Evolutionary conservation across 1,284 basidiomycete genomes (phyloP).

Genomic region (Macrocystidia cucumis): DNA sequence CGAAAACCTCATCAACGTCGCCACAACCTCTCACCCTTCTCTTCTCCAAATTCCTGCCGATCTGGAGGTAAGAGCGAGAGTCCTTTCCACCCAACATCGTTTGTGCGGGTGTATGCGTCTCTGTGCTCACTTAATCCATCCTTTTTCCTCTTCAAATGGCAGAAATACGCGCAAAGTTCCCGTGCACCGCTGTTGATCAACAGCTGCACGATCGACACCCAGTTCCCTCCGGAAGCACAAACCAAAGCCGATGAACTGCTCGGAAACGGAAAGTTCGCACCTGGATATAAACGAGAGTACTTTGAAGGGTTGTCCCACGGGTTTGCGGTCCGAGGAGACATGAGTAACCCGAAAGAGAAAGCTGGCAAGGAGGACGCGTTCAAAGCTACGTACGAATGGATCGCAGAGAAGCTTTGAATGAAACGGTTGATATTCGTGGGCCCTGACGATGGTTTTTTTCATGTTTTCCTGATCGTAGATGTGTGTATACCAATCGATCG

Average conservation of each 20-base stretch:
- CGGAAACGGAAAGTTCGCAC: slow-evolving; percentile 42
- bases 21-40: slow-evolving; percentile 62
- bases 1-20: slow-evolving; percentile 46
- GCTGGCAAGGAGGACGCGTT: slow-evolving; percentile 61
- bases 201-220: slow-evolving; percentile 44
- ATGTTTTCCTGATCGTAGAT: too few relatives aligned
- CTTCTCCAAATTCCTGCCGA: slow-evolving; percentile 54
- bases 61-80: slow-evolving; percentile 52
- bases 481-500: too few relatives aligned
- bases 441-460: too few relatives aligned
- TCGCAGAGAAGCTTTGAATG: slow-evolving; percentile 13
- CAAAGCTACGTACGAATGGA: slow-evolving; percentile 45
- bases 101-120: neutral
- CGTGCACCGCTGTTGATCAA: slow-evolving; percentile 58
- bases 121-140: neutral
- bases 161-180: slow-evolving; percentile 41
- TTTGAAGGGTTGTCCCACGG: slow-evolving; percentile 55
- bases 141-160: neutral
- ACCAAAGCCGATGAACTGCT: slow-evolving; percentile 48
- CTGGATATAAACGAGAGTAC: slow-evolving; percentile 48
- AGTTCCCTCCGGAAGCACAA: slow-evolving; percentile 42
- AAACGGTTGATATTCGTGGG: too few relatives aligned
- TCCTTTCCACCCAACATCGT: neutral
- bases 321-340: slow-evolving; percentile 51
- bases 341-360: slow-evolving; percentile 36